These are phyloP conservation scores for Apostasia shenzhenica DNA, from an alignment of 106 monocot species.

Conservation along the genomic window DNA sequence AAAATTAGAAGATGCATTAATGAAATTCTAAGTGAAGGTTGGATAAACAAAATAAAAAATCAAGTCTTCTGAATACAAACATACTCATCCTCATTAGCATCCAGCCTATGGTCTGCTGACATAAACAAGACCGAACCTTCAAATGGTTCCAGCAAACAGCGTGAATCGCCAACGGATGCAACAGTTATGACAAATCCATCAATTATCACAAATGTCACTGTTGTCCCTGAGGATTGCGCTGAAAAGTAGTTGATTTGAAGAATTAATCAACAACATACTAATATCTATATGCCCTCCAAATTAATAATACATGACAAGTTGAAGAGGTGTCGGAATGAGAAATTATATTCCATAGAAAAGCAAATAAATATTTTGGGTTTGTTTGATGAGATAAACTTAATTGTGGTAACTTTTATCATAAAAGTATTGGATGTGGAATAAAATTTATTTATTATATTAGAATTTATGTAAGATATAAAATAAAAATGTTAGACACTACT, in stretches of 20 bases:
- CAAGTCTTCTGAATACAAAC: background rate
- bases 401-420: too few species aligned
- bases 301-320: too few species aligned
- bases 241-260: conserved; percentile 9
- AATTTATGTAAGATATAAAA: too few species aligned
- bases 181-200: conserved; percentile 88
- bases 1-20: conserved; percentile 3
- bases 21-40: background rate
- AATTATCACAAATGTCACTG: conserved; percentile 86
- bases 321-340: background rate
- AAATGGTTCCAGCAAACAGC: conserved; percentile 84
- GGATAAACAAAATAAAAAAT: too few species aligned
- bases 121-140: conserved; percentile 72
- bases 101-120: conserved; percentile 85
- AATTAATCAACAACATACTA: background rate
- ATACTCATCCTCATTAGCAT: conserved; percentile 82
- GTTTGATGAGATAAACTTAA: too few species aligned
- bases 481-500: too few species aligned
- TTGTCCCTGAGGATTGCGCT: conserved; percentile 87
- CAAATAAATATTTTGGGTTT: too few species aligned
- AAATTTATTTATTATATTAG: too few species aligned
- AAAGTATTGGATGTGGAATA: too few species aligned
- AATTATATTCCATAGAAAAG: too few species aligned
- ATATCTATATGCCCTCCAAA: too few species aligned
- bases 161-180: conserved; percentile 96